Conservation (phyloP, 352 stramenopile species). For the Pythium vanterpoolii region DNA sequence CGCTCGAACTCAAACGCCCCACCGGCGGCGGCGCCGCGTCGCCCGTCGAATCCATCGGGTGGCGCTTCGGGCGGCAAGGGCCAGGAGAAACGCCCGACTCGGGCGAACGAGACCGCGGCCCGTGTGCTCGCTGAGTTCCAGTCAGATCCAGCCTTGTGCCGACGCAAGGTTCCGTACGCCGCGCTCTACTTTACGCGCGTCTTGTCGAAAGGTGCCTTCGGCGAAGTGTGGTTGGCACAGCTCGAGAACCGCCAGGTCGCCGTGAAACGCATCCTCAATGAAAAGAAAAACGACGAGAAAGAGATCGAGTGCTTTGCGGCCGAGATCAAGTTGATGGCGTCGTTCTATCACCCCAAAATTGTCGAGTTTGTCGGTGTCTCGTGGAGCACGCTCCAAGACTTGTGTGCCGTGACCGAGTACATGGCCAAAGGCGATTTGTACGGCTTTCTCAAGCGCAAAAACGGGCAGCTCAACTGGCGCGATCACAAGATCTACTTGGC, state of each 20-base stretch:
- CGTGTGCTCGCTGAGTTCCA: slow-evolving; percentile 70
- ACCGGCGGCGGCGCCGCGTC: slow-evolving; percentile 15
- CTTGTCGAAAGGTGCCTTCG: slow-evolving; percentile 75
- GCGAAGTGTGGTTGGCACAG: slow-evolving; percentile 80
- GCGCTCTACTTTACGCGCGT: slow-evolving; percentile 78
- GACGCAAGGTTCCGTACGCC: slow-evolving; percentile 59
- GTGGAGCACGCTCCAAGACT: slow-evolving; percentile 15
- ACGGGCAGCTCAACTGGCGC: slow-evolving; percentile 62
- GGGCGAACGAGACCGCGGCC: slow-evolving; percentile 32
- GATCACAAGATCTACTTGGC: slow-evolving; percentile 73
- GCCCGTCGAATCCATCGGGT: slow-evolving; percentile 9
- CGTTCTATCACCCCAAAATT: slow-evolving; percentile 15
- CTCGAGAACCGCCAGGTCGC: slow-evolving; percentile 74
- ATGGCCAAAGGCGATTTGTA: slow-evolving; percentile 76
- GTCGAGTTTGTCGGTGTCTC: slow-evolving; percentile 15
- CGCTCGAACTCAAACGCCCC: slow-evolving; percentile 7
- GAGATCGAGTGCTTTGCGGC: slow-evolving; percentile 76
- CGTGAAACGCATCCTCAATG: slow-evolving; percentile 74
- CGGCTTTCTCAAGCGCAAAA: slow-evolving; percentile 62
- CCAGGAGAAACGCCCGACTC: slow-evolving; percentile 21
- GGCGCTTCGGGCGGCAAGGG: background rate
- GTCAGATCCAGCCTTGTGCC: slow-evolving; percentile 44
- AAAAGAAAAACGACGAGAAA: slow-evolving; percentile 78
- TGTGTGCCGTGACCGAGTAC: slow-evolving; percentile 43
- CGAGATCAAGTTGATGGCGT: slow-evolving; percentile 15